Base-by-base conservation (phyloP, 306 rosid species). In the Rosa lucieae region DNA sequence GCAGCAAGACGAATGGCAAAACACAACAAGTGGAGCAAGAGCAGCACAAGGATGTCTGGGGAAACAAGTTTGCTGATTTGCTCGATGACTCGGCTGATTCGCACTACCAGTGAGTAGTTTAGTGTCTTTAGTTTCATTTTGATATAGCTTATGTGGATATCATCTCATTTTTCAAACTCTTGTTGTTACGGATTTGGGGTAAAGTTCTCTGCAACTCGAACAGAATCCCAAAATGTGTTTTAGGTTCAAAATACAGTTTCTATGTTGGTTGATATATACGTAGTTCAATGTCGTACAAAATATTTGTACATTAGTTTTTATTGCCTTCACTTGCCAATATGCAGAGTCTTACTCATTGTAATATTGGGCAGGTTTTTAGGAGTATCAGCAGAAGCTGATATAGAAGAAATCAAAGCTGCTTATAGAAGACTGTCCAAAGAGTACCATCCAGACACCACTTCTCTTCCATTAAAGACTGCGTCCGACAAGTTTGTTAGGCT, bases 391-490 rank as follows among this genome's bases (percentile, higher is more conserved):
- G 97, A 86, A 10, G 93, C 97, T 0, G 92, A 92, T 63, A 5
- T 89, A 67, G 98, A 94, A 83, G 97, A 88, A 79, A 89, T 94
- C 51, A 94, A 94, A 85, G 86, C 88, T 32, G 93, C 97, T 1
- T 92, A 90, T 79, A 66, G 95, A 58, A 89, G 90, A 81, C 63
- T 94, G 52, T 92, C 97, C 35, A 94, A 94, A 74, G 98, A 94
- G 80, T 94, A 90, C 82, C 98, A 94, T 82, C 98, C 98, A 20
- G 98, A 94, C 89, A 94, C 98, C 52, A 94, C 98, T n/a, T 88
- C 95, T 1, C 98, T 94, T 47, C 98, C 98, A 18, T 85, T 94
- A 5, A 88, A 88, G 79, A 78, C 92, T 10, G 97, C 98, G 3
- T 94, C 98, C 0, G 91, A 84, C 14, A 92, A 92, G 82, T 92